Evolutionary conservation across 352 stramenopile species (phyloP), one percentile per base, ranked within the genome.

Genomic region (Phytophthora cryptogea): DNA sequence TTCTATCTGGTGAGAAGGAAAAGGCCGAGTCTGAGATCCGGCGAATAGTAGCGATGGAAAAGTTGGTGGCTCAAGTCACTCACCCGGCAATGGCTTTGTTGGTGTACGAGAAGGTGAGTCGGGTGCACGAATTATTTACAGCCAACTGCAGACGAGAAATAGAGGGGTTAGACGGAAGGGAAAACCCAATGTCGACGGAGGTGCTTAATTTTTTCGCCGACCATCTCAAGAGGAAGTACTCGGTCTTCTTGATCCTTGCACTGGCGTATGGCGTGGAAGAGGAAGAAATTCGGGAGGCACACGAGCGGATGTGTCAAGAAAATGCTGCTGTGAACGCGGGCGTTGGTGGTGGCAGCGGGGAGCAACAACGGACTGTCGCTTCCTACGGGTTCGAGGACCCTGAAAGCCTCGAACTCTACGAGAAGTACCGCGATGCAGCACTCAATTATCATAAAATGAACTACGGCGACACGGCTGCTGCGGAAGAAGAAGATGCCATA

Each of bases 361-460:
- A 90, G 46, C 56, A 75, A 16, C 68, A 86, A 6, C 68, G 76
- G 10, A 68, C 66, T 10, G 69, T 80, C 32, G 69, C 72, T 44
- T 80, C 57, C 0, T 92, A 91, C 32, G 86, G 86, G 0, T 95
- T 95, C 42, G 71, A 88, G 43, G 84, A 95, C 53, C 63, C 68
- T 0, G 83, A 92, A 43, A 93, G 83, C 44, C 20, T 92, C 0
- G 80, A 90, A 9, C 41, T 95, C 48, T 95, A 95, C 47, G 82
- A 92, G 10, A 95, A 95, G 42, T 95, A 95, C 48, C 80, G 86
- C 31, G 84, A 91, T 51, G 82, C 86, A 1, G 86, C 86, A 0
- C 47, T 77, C 32, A 92, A 93, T 63, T 95, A 95, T 58, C 75
- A 90, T 64, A 82, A 82, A 58, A 90, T 95, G 82, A 95, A 95